phyloP scores from a whole-genome alignment of 164 flowering plant genomes.

The Umbilicus rupestris region DNA sequence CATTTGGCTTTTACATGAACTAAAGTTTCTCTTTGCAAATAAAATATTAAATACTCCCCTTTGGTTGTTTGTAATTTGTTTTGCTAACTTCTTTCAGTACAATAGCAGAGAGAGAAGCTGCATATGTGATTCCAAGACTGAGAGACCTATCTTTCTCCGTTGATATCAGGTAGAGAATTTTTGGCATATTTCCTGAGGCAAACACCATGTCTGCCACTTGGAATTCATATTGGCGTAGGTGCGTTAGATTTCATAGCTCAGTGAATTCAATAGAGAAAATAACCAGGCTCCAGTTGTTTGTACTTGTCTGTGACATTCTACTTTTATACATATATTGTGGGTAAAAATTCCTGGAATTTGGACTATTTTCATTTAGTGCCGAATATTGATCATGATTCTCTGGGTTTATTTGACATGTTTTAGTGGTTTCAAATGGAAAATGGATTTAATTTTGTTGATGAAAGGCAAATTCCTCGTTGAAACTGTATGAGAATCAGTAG shows the following conservation, averaged over 20 bases:
- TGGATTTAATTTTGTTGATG: background rate
- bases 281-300: background rate
- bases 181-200: background rate
- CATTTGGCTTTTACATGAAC: background rate
- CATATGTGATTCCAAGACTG: constrained; percentile 63
- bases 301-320: background rate
- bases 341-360: background rate
- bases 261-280: background rate
- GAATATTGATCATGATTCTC: background rate
- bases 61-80: background rate
- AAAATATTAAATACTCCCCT: background rate
- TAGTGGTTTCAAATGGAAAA: background rate
- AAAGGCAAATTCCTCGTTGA: background rate
- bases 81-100: constrained; percentile 46
- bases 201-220: background rate
- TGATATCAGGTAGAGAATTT: constrained; percentile 50
- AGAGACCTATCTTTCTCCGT: constrained; percentile 95
- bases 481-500: background rate
- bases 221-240: too few species aligned
- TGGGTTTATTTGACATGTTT: background rate
- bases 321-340: background rate
- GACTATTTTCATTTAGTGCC: background rate
- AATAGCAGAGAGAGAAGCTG: constrained; percentile 58
- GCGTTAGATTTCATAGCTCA: background rate
- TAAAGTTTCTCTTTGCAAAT: background rate